phyloP scores from a whole-genome alignment of 352 stramenopile species.

The Thalassiosira sp. region DNA sequence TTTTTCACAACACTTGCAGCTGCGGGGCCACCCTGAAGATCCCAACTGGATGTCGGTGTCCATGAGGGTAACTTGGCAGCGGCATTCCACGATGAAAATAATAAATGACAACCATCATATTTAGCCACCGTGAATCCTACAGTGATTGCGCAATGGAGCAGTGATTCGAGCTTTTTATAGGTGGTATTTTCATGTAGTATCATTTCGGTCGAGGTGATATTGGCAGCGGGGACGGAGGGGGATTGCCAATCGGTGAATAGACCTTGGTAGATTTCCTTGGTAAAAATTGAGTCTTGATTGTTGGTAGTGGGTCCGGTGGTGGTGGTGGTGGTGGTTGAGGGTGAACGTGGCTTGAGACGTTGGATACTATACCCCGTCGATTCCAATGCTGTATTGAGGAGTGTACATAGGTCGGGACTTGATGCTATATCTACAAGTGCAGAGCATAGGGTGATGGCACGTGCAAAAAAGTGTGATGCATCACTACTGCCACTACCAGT shows the following conservation, averaged over 20 bases:
- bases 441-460: constrained; percentile 52
- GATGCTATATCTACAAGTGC: constrained; percentile 54
- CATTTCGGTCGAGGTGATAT: constrained; percentile 7
- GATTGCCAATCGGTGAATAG: constrained; percentile 70
- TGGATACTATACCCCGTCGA: constrained; percentile 35
- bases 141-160: constrained; percentile 48
- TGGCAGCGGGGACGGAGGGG: constrained; percentile 43
- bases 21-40: constrained; percentile 26
- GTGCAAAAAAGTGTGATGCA: constrained; percentile 60
- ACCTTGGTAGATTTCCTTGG: constrained; percentile 63
- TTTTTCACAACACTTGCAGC: constrained; percentile 20
- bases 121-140: constrained; percentile 55
- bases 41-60: constrained; percentile 8
- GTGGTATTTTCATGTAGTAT: constrained; percentile 11
- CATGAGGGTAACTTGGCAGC: constrained; percentile 50
- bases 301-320: constrained; percentile 24
- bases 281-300: constrained; percentile 16
- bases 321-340: too few relatives aligned
- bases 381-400: constrained; percentile 33
- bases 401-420: constrained; percentile 7
- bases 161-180: constrained; percentile 32
- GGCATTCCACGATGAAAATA: constrained; percentile 79
- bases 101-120: constrained; percentile 66
- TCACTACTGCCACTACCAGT: background rate
- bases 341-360: constrained; percentile 16